A percentile compares a stretch with the other conserved stretches of the same genome.
Evolutionary conservation across 352 stramenopile species (phyloP).

Genomic region (Globisporangium parvum): DNA sequence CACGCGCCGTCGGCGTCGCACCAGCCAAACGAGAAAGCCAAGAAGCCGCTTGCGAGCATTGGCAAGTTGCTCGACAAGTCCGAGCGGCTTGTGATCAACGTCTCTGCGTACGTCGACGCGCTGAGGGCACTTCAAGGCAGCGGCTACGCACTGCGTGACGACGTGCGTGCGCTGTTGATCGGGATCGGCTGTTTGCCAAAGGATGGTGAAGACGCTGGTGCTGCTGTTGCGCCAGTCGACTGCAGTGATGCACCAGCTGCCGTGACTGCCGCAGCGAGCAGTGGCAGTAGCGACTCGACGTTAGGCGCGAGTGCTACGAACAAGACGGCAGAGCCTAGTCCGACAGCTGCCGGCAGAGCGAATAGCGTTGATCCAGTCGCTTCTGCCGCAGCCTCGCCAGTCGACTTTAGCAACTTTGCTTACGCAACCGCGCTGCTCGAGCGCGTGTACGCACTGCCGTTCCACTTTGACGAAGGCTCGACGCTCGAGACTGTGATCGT

Average conservation of each 20-base stretch:
- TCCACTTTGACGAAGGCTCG: conserved; percentile 67
- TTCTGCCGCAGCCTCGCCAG: neutral
- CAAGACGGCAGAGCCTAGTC: conserved; percentile 5
- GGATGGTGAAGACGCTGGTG: conserved; percentile 6
- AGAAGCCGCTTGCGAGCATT: conserved; percentile 64
- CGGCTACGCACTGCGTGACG: conserved; percentile 36
- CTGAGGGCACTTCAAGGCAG: conserved; percentile 52
- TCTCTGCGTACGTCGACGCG: conserved; percentile 52
- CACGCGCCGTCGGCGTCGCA: conserved; percentile 4
- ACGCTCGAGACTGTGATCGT: conserved; percentile 50
- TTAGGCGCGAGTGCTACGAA: neutral
- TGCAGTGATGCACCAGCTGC: too few species aligned
- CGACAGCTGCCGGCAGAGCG: neutral
- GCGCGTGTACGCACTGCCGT: conserved; percentile 55
- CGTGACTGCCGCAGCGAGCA: too few species aligned
- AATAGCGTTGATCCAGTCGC: neutral
- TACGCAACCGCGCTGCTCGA: conserved; percentile 57
- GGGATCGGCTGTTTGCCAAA: conserved; percentile 38
- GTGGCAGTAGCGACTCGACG: too few species aligned
- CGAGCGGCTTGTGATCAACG: conserved; percentile 50
- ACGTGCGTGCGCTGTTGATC: conserved; percentile 46
- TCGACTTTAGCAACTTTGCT: conserved; percentile 26
- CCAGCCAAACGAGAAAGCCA: conserved; percentile 27
- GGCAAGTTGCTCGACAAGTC: conserved; percentile 64
- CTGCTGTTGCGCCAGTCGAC: neutral